Conservation (phyloP, 1,284 basidiomycete genomes). For the Irpex sp. region DNA sequence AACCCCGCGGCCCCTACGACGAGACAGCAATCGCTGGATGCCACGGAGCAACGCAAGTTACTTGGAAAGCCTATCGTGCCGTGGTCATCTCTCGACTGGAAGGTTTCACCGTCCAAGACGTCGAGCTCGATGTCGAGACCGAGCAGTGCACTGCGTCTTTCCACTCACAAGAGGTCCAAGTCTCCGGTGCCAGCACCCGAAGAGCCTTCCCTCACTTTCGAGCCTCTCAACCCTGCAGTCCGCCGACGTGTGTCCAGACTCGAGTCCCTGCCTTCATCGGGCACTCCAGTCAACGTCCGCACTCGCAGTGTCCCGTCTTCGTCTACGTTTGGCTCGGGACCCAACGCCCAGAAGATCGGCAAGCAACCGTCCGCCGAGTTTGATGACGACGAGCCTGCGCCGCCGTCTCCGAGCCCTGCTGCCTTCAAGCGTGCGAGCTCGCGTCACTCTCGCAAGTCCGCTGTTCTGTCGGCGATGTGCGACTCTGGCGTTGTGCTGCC, state of each 20-base stretch:
- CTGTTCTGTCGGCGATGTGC: constrained; percentile 30
- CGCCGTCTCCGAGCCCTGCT: constrained; percentile 33
- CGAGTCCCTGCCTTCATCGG: constrained; percentile 15
- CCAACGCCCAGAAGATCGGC: constrained; percentile 28
- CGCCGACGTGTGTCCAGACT: constrained; percentile 22
- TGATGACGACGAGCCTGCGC: constrained; percentile 22
- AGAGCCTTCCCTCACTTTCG: constrained; percentile 50
- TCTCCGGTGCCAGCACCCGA: constrained; percentile 46
- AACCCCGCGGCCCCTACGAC: constrained; percentile 17
- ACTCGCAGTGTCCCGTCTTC: constrained; percentile 19
- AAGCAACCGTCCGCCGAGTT: constrained; percentile 15
- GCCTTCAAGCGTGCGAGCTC: constrained; percentile 35
- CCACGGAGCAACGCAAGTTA: constrained; percentile 17
- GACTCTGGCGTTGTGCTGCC: constrained; percentile 38
- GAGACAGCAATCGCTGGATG: constrained; percentile 12
- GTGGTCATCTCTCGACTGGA: constrained; percentile 50
- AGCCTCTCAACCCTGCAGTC: constrained; percentile 50
- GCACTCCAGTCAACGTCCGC: constrained; percentile 6
- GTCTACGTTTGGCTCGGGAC: constrained; percentile 45
- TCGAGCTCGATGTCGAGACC: constrained; percentile 17
- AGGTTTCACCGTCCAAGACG: constrained; percentile 42
- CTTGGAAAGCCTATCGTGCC: constrained; percentile 63
- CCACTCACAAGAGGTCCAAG: constrained; percentile 48
- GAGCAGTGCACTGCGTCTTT: constrained; percentile 16
- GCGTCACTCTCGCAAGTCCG: constrained; percentile 32